Base-by-base conservation (phyloP, 2,329 filamentous ascomycete species). In the Colletotrichum siamense region DNA sequence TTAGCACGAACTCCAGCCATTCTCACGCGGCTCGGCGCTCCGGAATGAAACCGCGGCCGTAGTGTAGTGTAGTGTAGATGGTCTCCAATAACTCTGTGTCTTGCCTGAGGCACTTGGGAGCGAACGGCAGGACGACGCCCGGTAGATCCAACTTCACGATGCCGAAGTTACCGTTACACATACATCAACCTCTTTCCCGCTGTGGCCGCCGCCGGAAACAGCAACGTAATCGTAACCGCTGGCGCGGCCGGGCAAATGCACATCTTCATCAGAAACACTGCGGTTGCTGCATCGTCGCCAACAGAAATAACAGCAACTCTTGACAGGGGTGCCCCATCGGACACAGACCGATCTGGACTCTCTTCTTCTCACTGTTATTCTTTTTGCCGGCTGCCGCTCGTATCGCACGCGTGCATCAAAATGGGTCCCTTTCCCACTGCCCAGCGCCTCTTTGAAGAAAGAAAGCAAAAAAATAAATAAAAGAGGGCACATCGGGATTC, bases 311-410 rank as follows among this genome's bases (percentile, higher is more conserved):
- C 49, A 55, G 22, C 24, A 61, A 34, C 55, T n/a, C 26, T 62
- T 22, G 52, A 69, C 67, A 69, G 55, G 67, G 67, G n/a, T 32
- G 28, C 34, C 52, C 39, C 69, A 30, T 64, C 73, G 73, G 73
- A 76, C 57, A 76, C 69, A 72, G 73, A 76, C 73, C 69, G 73
- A 76, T 76, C 73, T 76, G 69, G 73, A 72, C 73, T 68, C 63
- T 73, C 36, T 55, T 15, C 36, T 15, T 28, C 39, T 49, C 44
- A 49, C 26, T 39, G 8, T 39, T 36, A 15, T 70, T 26, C 24
- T 28, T 73, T 68, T 69, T 49, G 32, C 69, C 63, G 69, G 69
- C 73, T 73, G 63, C 69, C 73, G 73, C 73, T 73, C 69, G 73
- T 76, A 76, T 73, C 73, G 73, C 73, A 62, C 22, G 32, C 59